Evolutionary conservation across 1,284 basidiomycete genomes (phyloP).

Genomic region (Ceratobasidium sp.): DNA sequence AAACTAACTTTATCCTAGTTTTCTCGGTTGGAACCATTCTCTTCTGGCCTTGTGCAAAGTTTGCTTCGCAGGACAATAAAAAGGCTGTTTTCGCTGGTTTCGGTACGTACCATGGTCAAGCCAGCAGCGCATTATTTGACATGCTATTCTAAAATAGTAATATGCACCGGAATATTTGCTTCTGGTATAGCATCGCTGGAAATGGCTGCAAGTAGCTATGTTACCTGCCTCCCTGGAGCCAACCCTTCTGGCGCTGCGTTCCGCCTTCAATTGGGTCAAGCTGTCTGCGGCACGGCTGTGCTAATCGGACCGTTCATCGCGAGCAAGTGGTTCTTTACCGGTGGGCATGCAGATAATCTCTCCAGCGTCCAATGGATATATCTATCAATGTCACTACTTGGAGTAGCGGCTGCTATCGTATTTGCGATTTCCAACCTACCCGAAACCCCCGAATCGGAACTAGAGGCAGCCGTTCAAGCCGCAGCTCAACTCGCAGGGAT

Average conservation of each 20-base stretch:
- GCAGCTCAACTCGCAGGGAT: conserved; percentile 51
- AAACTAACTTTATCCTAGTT: conserved; percentile 33
- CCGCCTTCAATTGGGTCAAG: conserved; percentile 84
- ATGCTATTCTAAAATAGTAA: conserved; percentile 51
- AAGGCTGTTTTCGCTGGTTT: conserved; percentile 74
- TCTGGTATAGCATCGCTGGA: conserved; percentile 79
- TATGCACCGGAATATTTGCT: conserved; percentile 60
- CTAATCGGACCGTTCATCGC: conserved; percentile 86
- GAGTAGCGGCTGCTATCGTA: conserved; percentile 57
- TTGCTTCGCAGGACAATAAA: conserved; percentile 59
- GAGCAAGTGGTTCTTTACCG: conserved; percentile 65
- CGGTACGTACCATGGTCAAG: conserved; percentile 62
- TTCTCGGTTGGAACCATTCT: conserved; percentile 70
- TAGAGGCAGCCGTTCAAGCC: conserved; percentile 55
- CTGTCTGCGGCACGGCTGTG: conserved; percentile 83
- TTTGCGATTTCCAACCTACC: conserved; percentile 63
- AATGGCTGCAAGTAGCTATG: conserved; percentile 84
- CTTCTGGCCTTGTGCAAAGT: conserved; percentile 85
- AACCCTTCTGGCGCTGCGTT: conserved; percentile 78
- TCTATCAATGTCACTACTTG: conserved; percentile 59
- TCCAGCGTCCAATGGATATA: conserved; percentile 65
- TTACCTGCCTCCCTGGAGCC: conserved; percentile 67
- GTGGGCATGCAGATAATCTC: conserved; percentile 56
- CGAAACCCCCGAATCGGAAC: conserved; percentile 61
- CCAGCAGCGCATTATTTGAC: background rate